Percentiles rank a stretch among this genome's conserved stretches.
Conservation (phyloP, 306 rosid genomes). For the Malus sylvestris region DNA sequence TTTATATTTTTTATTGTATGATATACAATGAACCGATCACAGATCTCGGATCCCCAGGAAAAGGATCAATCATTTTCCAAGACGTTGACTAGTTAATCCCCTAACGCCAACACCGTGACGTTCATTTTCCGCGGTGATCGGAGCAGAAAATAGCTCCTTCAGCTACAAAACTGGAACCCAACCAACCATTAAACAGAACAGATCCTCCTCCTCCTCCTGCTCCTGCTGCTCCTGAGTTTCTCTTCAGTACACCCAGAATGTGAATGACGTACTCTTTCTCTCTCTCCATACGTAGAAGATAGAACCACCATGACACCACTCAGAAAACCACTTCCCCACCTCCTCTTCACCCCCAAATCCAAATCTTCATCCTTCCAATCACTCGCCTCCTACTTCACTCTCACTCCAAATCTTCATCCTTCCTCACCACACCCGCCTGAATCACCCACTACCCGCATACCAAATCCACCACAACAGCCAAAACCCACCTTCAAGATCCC, state of each 20-base stretch:
- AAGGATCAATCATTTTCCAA: too few relatives aligned
- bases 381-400: background rate
- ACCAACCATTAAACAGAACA: too few relatives aligned
- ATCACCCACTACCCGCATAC: background rate
- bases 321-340: conserved; percentile 8
- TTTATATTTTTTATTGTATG: accelerated
- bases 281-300: too few relatives aligned
- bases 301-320: background rate
- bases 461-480: background rate
- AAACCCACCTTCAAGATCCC: background rate
- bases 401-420: background rate
- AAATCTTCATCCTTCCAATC: background rate
- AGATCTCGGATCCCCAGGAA: too few relatives aligned
- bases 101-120: background rate
- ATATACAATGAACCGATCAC: too few relatives aligned
- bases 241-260: background rate
- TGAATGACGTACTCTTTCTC: background rate
- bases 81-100: background rate
- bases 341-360: background rate
- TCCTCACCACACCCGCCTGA: background rate
- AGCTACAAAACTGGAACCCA: background rate
- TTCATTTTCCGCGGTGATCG: background rate
- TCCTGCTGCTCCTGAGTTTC: too few relatives aligned
- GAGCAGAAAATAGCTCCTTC: background rate
- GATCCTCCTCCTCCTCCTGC: background rate